Evolutionary conservation across 208 protist genomes (phyloP).

Genomic region (Zelonia costaricensis): DNA sequence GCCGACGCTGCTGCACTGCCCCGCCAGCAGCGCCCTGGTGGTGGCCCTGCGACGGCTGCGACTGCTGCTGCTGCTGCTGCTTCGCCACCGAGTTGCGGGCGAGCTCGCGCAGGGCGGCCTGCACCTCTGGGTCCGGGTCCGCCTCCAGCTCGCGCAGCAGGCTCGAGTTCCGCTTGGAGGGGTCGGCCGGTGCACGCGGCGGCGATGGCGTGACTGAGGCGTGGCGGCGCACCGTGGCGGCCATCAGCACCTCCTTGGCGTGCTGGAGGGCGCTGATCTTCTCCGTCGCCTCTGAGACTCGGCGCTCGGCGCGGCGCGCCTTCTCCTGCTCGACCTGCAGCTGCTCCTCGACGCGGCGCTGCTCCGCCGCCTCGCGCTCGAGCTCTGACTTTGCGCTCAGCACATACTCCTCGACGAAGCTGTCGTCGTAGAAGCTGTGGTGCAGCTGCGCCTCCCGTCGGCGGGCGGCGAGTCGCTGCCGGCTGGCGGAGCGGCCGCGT

Average conservation of each 20-base stretch:
- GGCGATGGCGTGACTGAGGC: constrained; percentile 51
- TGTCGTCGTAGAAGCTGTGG: constrained; percentile 90
- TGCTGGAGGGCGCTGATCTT: constrained; percentile 70
- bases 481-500: constrained; percentile 71
- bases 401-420: constrained; percentile 89
- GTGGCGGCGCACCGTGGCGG: constrained; percentile 46
- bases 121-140: constrained; percentile 56
- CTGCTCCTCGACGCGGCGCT: constrained; percentile 22
- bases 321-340: constrained; percentile 31
- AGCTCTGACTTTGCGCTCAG: constrained; percentile 41
- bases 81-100: constrained; percentile 25
- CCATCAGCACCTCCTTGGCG: constrained; percentile 73
- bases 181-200: constrained; percentile 10
- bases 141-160: constrained; percentile 44
- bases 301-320: constrained; percentile 39
- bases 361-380: constrained; percentile 41
- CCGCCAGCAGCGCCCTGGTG: too few species aligned
- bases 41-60: too few species aligned
- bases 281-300: constrained; percentile 40
- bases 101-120: constrained; percentile 51
- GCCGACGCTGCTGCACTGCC: constrained; percentile 12
- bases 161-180: constrained; percentile 29
- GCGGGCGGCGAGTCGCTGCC: constrained; percentile 73
- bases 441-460: constrained; percentile 78
- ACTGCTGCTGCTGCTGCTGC: constrained; percentile 18